These are phyloP conservation scores for Nakataea oryzae DNA, from an alignment of 2,329 filamentous ascomycete genomes.

Conservation along the genomic window DNA sequence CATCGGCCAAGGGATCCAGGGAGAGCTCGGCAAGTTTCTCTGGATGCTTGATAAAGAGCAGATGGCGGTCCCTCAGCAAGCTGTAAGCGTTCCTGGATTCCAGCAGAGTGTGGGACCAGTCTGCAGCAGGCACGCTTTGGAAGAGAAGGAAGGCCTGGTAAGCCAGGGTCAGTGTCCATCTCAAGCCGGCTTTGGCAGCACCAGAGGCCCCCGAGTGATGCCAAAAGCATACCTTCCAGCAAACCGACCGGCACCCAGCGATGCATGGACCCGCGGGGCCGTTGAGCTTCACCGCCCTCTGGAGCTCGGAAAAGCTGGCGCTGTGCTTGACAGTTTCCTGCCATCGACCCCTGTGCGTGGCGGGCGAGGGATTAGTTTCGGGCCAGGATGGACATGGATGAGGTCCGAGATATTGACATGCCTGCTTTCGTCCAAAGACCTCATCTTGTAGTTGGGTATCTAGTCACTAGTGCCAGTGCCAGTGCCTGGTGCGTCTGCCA, in stretches of 20 bases:
- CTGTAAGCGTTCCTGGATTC: constrained; percentile 67
- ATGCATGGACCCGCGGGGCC: constrained; percentile 52
- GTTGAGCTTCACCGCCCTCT: constrained; percentile 51
- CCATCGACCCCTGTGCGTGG: constrained; percentile 51
- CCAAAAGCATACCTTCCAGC: constrained; percentile 63
- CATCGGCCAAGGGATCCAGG: constrained; percentile 78
- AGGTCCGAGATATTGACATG: background rate
- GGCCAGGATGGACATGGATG: background rate
- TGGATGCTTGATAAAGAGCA: constrained; percentile 76
- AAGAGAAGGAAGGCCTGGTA: constrained; percentile 72
- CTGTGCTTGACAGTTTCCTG: constrained; percentile 48
- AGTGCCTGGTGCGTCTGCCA: too few relatives aligned
- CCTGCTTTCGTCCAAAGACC: constrained; percentile 43
- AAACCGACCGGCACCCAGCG: constrained; percentile 71
- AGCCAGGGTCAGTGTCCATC: background rate
- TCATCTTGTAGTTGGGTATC: constrained; percentile 26
- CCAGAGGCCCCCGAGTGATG: background rate
- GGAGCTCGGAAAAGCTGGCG: constrained; percentile 49
- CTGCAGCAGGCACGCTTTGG: constrained; percentile 48
- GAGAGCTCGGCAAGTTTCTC: constrained; percentile 62
- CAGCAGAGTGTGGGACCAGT: constrained; percentile 58
- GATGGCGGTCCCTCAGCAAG: constrained; percentile 60
- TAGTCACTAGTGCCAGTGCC: too few relatives aligned
- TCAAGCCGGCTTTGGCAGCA: background rate
- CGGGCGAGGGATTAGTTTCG: background rate